A percentile compares a stretch with the other conserved stretches of the same genome.
Evolutionary conservation across 2,329 filamentous ascomycete genomes (phyloP).

Genomic region (Cladosporium sp.): DNA sequence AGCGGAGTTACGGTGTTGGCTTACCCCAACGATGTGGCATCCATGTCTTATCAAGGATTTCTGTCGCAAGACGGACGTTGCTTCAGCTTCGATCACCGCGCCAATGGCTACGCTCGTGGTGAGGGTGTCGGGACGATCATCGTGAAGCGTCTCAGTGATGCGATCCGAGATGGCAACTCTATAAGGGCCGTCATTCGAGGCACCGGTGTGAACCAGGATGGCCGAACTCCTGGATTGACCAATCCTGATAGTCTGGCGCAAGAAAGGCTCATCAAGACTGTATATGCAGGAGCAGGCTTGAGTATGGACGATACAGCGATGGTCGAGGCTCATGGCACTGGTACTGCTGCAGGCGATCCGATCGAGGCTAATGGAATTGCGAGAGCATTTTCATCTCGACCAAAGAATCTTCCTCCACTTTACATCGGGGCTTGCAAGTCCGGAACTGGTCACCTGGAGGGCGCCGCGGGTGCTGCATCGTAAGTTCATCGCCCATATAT

Average conservation of each 20-base stretch:
- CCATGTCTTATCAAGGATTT: conserved; percentile 29
- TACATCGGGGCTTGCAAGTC: conserved; percentile 34
- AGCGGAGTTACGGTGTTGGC: conserved; percentile 16
- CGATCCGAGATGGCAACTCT: conserved; percentile 24
- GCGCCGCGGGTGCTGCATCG: conserved; percentile 21
- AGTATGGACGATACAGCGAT: conserved; percentile 26
- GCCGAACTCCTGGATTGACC: conserved; percentile 40
- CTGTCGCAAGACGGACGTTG: conserved; percentile 36
- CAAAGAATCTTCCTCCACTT: conserved; percentile 22
- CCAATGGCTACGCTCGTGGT: conserved; percentile 46
- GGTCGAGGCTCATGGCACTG: conserved; percentile 35
- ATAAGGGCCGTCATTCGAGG: conserved; percentile 26
- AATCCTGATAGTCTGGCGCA: conserved; percentile 44
- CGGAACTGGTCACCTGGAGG: conserved; percentile 29
- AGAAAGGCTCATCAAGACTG: conserved; percentile 38
- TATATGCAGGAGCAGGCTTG: conserved; percentile 43
- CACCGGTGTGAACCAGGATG: conserved; percentile 4
- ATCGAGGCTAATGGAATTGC: conserved; percentile 24
- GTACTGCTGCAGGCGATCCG: conserved; percentile 30
- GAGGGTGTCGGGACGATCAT: conserved; percentile 31
- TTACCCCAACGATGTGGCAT: conserved; percentile 16
- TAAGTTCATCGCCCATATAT: not conserved
- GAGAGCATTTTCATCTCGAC: not conserved
- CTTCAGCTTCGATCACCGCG: conserved; percentile 40
- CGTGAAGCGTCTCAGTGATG: conserved; percentile 36